Evolutionary conservation across 1,139 yeast genomes (phyloP).

Genomic region (Kodamaea fungicola): DNA sequence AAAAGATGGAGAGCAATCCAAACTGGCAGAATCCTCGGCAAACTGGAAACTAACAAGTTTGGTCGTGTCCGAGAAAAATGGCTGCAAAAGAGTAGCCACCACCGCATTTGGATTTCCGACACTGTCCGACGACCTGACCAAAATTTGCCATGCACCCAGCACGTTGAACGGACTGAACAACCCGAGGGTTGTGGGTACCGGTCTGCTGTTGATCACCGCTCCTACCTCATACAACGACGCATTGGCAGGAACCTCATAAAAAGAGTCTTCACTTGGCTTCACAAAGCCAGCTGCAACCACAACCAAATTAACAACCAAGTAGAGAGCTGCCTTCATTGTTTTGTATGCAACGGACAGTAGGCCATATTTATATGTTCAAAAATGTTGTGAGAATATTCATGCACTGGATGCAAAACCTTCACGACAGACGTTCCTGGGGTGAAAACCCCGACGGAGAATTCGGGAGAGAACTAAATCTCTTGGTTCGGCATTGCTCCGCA

Average conservation of each 20-base stretch:
- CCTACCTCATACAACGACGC: conserved; percentile 20
- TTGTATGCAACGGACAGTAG: too few relatives aligned
- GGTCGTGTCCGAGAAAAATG: conserved; percentile 24
- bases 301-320: conserved; percentile 2
- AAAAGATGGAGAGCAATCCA: conserved; percentile 31
- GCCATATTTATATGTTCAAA: too few relatives aligned
- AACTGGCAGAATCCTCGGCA: conserved; percentile 29
- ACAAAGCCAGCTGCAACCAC: conserved; percentile 5
- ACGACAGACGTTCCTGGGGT: too few relatives aligned
- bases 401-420: too few relatives aligned
- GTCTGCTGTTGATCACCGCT: conserved; percentile 20
- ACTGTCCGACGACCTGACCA: conserved; percentile 30
- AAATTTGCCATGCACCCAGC: conserved; percentile 24
- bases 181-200: conserved; percentile 18
- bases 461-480: too few relatives aligned
- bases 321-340: not conserved
- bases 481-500: too few relatives aligned
- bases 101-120: conserved; percentile 27
- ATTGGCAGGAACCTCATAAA: conserved; percentile 21
- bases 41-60: conserved; percentile 29
- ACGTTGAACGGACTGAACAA: conserved; percentile 11
- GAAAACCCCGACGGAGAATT: too few relatives aligned
- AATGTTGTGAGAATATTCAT: too few relatives aligned
- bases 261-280: conserved; percentile 16
- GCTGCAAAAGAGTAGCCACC: conserved; percentile 28